A percentile compares a stretch with the other conserved stretches of the same genome.
These are phyloP conservation scores for Bipolaris victoriae DNA, from an alignment of 2,329 filamentous ascomycete species.

Conservation along the genomic window DNA sequence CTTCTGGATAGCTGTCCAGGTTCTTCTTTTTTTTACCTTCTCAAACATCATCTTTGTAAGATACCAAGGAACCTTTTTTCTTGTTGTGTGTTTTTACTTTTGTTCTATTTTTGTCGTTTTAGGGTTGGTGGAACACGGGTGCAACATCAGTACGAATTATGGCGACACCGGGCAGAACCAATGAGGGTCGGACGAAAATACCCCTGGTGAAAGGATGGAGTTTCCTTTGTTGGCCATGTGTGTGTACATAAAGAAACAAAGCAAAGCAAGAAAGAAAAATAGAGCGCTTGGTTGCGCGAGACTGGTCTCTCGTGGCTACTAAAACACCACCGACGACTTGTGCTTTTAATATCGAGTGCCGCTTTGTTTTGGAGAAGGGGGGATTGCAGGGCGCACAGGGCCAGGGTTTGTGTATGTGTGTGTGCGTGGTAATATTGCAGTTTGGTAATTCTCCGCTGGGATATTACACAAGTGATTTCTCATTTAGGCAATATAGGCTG, in stretches of 20 bases:
- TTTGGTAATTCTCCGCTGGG: too few species aligned
- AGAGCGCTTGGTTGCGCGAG: neutral
- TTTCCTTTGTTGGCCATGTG: slow-evolving; percentile 7
- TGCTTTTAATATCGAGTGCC: neutral
- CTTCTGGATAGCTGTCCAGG: slow-evolving; percentile 25
- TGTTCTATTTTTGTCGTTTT: neutral
- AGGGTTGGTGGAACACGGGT: slow-evolving; percentile 2
- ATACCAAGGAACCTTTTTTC: slow-evolving; percentile 11
- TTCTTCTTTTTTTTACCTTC: slow-evolving; percentile 7
- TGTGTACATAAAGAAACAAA: slow-evolving; percentile 6
- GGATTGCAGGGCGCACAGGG: too few species aligned
- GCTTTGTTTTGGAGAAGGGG: neutral
- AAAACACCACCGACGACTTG: neutral
- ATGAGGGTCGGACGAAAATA: slow-evolving; percentile 12
- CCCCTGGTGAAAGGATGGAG: slow-evolving; percentile 5
- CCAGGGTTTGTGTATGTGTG: neutral
- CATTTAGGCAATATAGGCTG: too few species aligned
- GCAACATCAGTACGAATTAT: slow-evolving; percentile 7
- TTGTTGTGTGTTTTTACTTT: neutral
- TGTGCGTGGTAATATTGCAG: too few species aligned
- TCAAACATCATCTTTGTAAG: slow-evolving; percentile 12
- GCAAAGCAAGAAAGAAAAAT: slow-evolving; percentile 1
- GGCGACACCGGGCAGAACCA: slow-evolving; percentile 1
- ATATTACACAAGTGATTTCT: too few species aligned
- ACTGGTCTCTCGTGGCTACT: slow-evolving; percentile 7